Evolutionary conservation across 2,329 filamentous ascomycete species (phyloP).

Genomic region (Gnomoniopsis smithogilvyi): DNA sequence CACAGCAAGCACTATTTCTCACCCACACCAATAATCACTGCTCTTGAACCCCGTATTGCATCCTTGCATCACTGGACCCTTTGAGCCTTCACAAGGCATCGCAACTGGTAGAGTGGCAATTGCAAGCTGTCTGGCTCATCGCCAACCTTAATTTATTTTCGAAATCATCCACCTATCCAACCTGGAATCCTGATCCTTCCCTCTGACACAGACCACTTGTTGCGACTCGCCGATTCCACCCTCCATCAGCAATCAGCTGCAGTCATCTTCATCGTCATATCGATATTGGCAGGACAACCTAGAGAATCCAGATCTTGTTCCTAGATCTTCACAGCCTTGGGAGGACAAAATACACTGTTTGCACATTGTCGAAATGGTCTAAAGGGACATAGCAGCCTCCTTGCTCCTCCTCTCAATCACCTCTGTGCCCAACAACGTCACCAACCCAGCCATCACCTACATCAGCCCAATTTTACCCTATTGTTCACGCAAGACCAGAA

Average conservation of each 20-base stretch:
- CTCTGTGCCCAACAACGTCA: neutral
- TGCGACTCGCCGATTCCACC: neutral
- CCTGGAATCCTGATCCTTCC: neutral
- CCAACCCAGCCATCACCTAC: neutral
- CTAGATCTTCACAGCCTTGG: neutral
- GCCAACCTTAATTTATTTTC: slow-evolving; percentile 1
- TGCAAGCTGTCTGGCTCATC: slow-evolving; percentile 6
- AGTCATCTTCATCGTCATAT: neutral
- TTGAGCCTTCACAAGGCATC: neutral
- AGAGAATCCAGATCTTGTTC: neutral
- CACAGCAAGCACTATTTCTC: too few relatives aligned
- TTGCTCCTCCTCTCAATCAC: neutral
- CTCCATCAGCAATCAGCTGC: slow-evolving; percentile 9
- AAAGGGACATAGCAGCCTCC: neutral
- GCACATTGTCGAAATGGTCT: slow-evolving; percentile 16
- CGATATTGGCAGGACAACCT: neutral
- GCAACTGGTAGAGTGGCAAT: neutral
- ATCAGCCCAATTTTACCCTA: neutral
- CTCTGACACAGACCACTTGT: neutral
- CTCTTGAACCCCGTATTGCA: slow-evolving; percentile 4
- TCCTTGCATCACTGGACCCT: neutral
- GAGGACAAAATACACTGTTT: neutral
- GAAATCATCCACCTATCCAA: neutral
- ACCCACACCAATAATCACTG: too few relatives aligned
- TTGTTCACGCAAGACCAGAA: neutral